Conservation (phyloP, 2,329 filamentous ascomycete genomes). For the Blastomyces emzantsi region DNA sequence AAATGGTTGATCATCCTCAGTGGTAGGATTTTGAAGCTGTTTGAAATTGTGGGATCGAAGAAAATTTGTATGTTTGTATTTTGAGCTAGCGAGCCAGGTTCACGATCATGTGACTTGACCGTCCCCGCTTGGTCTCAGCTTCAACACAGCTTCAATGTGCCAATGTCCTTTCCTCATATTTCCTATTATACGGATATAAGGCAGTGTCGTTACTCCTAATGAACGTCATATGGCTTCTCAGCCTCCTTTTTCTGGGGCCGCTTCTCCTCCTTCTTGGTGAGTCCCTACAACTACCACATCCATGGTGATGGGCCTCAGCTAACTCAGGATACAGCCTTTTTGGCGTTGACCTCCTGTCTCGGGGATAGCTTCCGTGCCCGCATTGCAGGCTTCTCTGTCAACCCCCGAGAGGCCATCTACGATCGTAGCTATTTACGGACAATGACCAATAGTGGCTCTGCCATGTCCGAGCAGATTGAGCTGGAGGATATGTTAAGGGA, state of each 20-base stretch:
- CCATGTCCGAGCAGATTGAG: conserved; percentile 54
- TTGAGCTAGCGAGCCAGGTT: not conserved
- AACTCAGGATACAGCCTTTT: conserved; percentile 32
- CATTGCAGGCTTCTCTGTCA: conserved; percentile 37
- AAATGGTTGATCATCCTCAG: conserved; percentile 7
- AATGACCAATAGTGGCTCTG: conserved; percentile 46
- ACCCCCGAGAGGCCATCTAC: conserved; percentile 41
- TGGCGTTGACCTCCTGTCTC: conserved; percentile 48
- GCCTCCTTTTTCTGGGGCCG: conserved; percentile 32
- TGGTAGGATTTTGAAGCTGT: not conserved
- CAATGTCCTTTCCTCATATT: not conserved
- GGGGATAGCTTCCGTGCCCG: conserved; percentile 45
- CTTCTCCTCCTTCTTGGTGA: conserved; percentile 30
- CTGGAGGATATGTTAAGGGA: conserved; percentile 51
- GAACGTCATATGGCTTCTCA: conserved; percentile 29
- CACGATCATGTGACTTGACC: not conserved
- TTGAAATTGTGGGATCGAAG: not conserved
- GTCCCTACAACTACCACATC: conserved; percentile 9
- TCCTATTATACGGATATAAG: not conserved
- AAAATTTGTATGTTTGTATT: not conserved
- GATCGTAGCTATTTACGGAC: conserved; percentile 48
- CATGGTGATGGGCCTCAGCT: not conserved
- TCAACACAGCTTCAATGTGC: not conserved
- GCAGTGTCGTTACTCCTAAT: conserved; percentile 16
- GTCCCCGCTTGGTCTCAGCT: too few species aligned